Evolutionary conservation across 768 basidiomycete genomes (phyloP).

Genomic region (Pleurotus citrinopileatus): DNA sequence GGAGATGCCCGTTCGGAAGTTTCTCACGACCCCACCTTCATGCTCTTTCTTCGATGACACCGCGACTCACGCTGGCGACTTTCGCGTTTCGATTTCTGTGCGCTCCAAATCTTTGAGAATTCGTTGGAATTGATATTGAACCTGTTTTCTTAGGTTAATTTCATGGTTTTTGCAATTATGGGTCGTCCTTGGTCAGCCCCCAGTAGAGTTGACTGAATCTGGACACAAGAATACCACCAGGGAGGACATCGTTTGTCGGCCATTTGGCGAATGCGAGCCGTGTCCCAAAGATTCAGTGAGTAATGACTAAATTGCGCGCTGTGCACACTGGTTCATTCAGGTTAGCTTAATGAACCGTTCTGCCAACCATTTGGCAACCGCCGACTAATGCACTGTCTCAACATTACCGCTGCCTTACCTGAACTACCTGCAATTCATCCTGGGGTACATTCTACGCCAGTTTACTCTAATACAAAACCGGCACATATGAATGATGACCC

Average conservation of each 20-base stretch:
- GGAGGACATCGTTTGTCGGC: slow-evolving; percentile 40
- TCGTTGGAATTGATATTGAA: slow-evolving; percentile 12
- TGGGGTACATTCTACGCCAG: neutral
- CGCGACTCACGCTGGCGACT: slow-evolving; percentile 28
- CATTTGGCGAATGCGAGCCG: slow-evolving; percentile 57
- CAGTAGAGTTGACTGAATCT: slow-evolving; percentile 10
- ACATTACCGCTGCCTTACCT: slow-evolving; percentile 13
- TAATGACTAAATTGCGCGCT: slow-evolving; percentile 12
- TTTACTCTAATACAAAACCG: slow-evolving; percentile 17
- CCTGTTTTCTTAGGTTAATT: slow-evolving; percentile 12
- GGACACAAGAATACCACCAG: slow-evolving; percentile 24
- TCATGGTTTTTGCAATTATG: slow-evolving; percentile 15
- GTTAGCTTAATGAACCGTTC: slow-evolving; percentile 79
- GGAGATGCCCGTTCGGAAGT: neutral
- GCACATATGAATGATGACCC: slow-evolving; percentile 8
- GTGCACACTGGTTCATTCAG: slow-evolving; percentile 6
- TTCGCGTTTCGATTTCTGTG: slow-evolving; percentile 29
- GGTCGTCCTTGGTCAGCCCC: slow-evolving; percentile 12
- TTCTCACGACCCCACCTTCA: slow-evolving; percentile 30
- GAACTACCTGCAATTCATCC: neutral
- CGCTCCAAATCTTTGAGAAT: neutral
- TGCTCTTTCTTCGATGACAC: slow-evolving; percentile 32
- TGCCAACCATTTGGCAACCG: slow-evolving; percentile 97
- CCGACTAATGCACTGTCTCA: slow-evolving; percentile 79
- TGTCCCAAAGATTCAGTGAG: slow-evolving; percentile 64